Percentiles rank a stretch among this genome's conserved stretches.
phyloP scores from a whole-genome alignment of 2,329 filamentous ascomycete species.

The Aureobasidium sp. region DNA sequence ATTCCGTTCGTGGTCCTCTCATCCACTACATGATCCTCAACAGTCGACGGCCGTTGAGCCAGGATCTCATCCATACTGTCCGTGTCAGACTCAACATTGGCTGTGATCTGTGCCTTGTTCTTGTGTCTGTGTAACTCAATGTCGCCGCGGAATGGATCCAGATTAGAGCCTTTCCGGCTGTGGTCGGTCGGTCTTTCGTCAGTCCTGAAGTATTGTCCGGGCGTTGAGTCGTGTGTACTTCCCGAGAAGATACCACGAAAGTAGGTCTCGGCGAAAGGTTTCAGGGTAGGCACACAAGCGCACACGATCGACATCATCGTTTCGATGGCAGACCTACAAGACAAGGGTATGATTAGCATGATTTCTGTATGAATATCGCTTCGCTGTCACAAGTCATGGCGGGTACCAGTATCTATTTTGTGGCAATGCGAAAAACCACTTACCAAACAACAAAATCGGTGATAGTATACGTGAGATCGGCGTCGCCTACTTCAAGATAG shows the following conservation, averaged over 20 bases:
- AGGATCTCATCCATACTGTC: constrained; percentile 12
- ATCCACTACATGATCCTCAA: neutral
- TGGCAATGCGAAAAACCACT: neutral
- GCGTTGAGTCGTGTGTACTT: neutral
- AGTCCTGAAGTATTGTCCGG: constrained; percentile 4
- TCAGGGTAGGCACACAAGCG: constrained; percentile 4
- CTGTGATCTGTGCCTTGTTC: constrained; percentile 5
- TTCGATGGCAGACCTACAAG: neutral
- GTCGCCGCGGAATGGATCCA: neutral
- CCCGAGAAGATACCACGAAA: constrained; percentile 1
- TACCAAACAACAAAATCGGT: constrained; percentile 3
- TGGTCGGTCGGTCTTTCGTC: neutral
- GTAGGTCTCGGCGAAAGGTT: neutral
- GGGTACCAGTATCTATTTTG: too few species aligned
- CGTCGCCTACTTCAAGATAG: constrained; percentile 5
- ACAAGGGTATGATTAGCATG: too few species aligned
- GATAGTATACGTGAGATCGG: constrained; percentile 10
- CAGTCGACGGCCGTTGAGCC: neutral
- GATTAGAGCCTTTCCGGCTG: neutral
- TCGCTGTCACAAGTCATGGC: too few species aligned
- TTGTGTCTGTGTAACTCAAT: neutral
- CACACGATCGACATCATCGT: constrained; percentile 10
- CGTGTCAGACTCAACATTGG: constrained; percentile 7
- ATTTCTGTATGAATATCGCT: too few species aligned
- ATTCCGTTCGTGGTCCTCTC: neutral